phyloP scores from a whole-genome alignment of 2,329 filamentous ascomycete species.

The Cryphonectria parasitica region DNA sequence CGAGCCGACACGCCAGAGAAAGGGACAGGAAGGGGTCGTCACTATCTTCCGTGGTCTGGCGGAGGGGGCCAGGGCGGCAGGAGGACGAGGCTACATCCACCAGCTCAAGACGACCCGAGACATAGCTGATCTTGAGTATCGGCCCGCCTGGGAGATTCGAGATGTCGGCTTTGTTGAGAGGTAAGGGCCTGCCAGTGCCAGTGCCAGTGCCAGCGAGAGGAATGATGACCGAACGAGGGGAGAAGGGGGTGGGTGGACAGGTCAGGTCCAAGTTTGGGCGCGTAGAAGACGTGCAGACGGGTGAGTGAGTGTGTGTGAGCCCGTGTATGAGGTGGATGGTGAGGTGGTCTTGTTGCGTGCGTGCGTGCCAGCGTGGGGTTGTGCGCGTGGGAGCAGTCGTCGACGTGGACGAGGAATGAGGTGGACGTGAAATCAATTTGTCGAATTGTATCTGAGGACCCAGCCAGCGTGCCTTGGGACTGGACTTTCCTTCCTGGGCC shows the following conservation, averaged over 20 bases:
- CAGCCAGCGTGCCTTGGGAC: background rate
- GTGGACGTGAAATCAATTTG: slow-evolving; percentile 1
- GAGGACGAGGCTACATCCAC: slow-evolving; percentile 26
- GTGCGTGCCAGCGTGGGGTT: background rate
- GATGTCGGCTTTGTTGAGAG: slow-evolving; percentile 10
- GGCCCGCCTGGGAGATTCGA: slow-evolving; percentile 14
- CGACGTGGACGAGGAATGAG: slow-evolving; percentile 10
- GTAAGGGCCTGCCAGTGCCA: slow-evolving; percentile 1
- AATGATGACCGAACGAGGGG: slow-evolving; percentile 6
- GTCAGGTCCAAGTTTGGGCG: background rate
- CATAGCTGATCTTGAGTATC: slow-evolving; percentile 29
- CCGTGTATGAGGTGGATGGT: background rate
- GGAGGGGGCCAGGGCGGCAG: slow-evolving; percentile 22
- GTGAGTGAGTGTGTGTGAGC: background rate
- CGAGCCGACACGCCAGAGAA: slow-evolving; percentile 18
- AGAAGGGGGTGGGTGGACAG: background rate
- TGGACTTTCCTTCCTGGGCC: background rate
- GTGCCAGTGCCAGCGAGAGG: slow-evolving; percentile 3
- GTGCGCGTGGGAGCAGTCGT: slow-evolving; percentile 6
- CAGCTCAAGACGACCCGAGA: slow-evolving; percentile 27
- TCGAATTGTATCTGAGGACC: slow-evolving; percentile 8
- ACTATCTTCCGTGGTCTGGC: slow-evolving; percentile 21
- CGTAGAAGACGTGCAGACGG: background rate
- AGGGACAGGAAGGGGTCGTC: slow-evolving; percentile 8
- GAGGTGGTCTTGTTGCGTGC: background rate